Evolutionary conservation across 2,329 filamentous ascomycete species (phyloP), one percentile per base, ranked within the genome.

Genomic region (Phaeosphaeria sp.): DNA sequence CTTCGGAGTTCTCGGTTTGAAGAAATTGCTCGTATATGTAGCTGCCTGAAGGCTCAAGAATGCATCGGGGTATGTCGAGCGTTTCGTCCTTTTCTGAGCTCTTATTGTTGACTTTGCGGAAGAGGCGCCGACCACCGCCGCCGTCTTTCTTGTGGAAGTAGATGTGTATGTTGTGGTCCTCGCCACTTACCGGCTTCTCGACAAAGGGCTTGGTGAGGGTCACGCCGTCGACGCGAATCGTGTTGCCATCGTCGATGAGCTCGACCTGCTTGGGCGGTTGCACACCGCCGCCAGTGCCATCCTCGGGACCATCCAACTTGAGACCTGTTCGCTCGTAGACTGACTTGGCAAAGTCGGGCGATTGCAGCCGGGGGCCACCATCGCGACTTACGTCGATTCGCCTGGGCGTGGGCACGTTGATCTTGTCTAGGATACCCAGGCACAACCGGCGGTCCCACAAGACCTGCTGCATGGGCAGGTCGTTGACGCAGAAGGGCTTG

Each of bases 1-100:
- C 95, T 77, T 99, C 95, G 0, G 94, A 91, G 73, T 99, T 98
- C 72, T 98, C 94, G 15, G 97, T 93, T 65, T 92, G 89, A 81
- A 99, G 89, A 69, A 99, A 99, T 75, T 96, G 93, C 77, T 99
- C 95, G 77, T 98, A 99, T 61, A 99, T 87, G 81, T 94, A 99
- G 76, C 93, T 98, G 71, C 90, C 88, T 20, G 84, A 84, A 0
- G 88, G 86, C 66, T 98, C 92, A 0, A 90, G 90, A 60, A 98
- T 90, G 51, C 89, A 92, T 39, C 93, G 84, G 11, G 95, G 95
- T 18, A 91, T 79, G 17, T 81, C 86, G 58, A 99, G 84, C 11
- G 89, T 88, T 17, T 90, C 85, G 58, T 97, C 90, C 71, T 90
- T 96, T 76, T 99, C 96, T 1, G 94, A 98, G 77, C 94, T 98